A percentile compares a stretch with the other conserved stretches of the same genome.
These are phyloP conservation scores for Taphrina confusa DNA, from an alignment of 1,139 yeast species.

Conservation along the genomic window DNA sequence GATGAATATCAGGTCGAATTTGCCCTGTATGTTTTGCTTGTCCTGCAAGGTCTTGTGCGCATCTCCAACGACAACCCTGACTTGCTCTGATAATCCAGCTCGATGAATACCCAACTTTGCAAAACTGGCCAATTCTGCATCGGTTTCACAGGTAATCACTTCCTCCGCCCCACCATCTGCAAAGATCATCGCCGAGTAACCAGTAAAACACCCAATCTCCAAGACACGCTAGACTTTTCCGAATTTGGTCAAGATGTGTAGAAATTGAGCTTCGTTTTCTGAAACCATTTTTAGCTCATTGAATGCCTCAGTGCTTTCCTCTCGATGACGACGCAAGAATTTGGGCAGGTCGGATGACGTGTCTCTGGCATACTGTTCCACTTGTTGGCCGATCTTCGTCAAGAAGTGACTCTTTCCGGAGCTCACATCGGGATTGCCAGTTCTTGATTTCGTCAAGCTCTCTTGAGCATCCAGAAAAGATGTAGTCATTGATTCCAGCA, in stretches of 20 bases:
- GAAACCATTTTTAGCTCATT: slow-evolving; percentile 25
- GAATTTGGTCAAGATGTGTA: neutral
- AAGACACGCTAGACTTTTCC: slow-evolving; percentile 3
- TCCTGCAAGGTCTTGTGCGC: slow-evolving; percentile 19
- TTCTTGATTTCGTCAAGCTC: neutral
- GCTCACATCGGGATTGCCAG: neutral
- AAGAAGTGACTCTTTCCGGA: slow-evolving; percentile 12
- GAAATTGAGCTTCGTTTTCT: slow-evolving; percentile 25
- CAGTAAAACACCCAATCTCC: slow-evolving; percentile 33
- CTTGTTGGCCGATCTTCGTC: neutral
- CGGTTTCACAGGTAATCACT: slow-evolving; percentile 22
- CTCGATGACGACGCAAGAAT: slow-evolving; percentile 3
- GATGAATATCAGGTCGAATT: slow-evolving; percentile 30
- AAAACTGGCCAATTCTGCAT: slow-evolving; percentile 14
- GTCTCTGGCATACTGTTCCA: slow-evolving; percentile 22
- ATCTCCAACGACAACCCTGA: slow-evolving; percentile 24
- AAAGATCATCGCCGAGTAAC: slow-evolving; percentile 25
- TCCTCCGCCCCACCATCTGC: slow-evolving; percentile 27
- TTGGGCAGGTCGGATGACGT: slow-evolving; percentile 1
- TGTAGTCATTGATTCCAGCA: slow-evolving; percentile 27
- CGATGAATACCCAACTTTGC: slow-evolving; percentile 25
- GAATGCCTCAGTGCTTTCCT: slow-evolving; percentile 21
- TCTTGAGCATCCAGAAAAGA: slow-evolving; percentile 25
- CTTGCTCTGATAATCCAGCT: slow-evolving; percentile 13
- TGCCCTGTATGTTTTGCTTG: slow-evolving; percentile 8